These are phyloP conservation scores for Pseudogymnoascus sp. DNA, from an alignment of 2,329 filamentous ascomycete genomes.

Conservation along the genomic window DNA sequence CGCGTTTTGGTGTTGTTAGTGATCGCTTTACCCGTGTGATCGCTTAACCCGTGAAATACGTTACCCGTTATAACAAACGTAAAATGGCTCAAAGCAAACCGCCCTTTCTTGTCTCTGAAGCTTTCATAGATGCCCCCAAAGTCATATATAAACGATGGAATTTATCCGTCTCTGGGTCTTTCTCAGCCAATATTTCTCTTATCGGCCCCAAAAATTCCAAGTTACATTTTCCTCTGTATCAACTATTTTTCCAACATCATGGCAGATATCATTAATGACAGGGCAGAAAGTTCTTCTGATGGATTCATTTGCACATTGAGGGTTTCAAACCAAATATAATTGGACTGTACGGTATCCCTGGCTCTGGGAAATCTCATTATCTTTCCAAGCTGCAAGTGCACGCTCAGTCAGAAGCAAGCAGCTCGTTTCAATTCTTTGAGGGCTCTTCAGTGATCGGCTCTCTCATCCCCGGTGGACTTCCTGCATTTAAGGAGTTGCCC, in stretches of 20 bases:
- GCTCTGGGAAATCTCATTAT: slow-evolving; percentile 44
- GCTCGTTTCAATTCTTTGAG: slow-evolving; percentile 40
- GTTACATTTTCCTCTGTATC: not conserved
- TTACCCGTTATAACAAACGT: not conserved
- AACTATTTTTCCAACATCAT: not conserved
- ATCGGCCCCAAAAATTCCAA: not conserved
- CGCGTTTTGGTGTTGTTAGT: too few relatives aligned
- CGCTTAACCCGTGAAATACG: too few relatives aligned
- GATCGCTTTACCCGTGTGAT: too few relatives aligned
- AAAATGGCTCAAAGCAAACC: not conserved
- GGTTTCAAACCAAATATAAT: slow-evolving; percentile 34
- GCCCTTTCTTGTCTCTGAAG: not conserved
- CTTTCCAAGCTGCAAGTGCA: slow-evolving; percentile 33
- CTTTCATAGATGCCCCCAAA: not conserved
- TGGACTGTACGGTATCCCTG: slow-evolving; percentile 47
- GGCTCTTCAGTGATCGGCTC: slow-evolving; percentile 41
- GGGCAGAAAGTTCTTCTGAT: not conserved
- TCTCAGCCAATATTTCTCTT: not conserved
- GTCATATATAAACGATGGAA: not conserved
- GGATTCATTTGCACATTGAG: not conserved
- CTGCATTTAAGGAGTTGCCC: slow-evolving; percentile 35
- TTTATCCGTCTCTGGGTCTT: not conserved
- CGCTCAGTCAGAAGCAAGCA: slow-evolving; percentile 23
- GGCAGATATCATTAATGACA: not conserved
- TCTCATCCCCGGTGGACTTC: slow-evolving; percentile 39